phyloP scores from a whole-genome alignment of 139 green algal species.

The Zygnema circumcarinatum region DNA sequence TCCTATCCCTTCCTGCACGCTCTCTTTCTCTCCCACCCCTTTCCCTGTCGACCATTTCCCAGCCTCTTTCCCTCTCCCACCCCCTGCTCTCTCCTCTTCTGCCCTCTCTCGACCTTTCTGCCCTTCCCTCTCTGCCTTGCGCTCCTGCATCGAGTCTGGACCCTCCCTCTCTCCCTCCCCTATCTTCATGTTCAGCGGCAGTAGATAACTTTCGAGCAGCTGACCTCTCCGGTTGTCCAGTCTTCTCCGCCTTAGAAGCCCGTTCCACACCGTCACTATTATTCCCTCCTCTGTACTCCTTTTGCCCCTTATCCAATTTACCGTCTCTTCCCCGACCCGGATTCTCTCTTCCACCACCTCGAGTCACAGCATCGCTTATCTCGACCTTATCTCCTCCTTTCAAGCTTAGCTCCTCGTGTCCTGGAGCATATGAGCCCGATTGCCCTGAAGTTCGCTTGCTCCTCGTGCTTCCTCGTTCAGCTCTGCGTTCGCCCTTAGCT shows the following conservation, averaged over 20 bases:
- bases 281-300: background rate
- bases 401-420: background rate
- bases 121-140: slow-evolving; percentile 14
- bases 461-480: background rate
- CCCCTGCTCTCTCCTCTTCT: background rate
- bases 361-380: background rate
- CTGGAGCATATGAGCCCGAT: background rate
- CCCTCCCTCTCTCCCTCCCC: background rate
- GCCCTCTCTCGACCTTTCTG: slow-evolving; percentile 22
- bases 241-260: slow-evolving; percentile 1
- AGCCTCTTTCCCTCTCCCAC: slow-evolving; percentile 18
- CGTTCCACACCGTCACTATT: background rate
- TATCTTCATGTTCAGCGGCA: slow-evolving; percentile 15
- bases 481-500: slow-evolving; percentile 1
- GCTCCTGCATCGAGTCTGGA: background rate
- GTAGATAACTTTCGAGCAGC: too few species aligned
- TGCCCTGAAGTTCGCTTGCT: background rate
- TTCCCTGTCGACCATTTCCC: too few species aligned
- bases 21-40: slow-evolving; percentile 24
- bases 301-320: background rate
- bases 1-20: slow-evolving; percentile 16
- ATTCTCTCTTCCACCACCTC: background rate
- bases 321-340: background rate
- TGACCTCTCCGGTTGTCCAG: too few species aligned
- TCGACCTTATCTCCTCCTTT: background rate